Evolutionary conservation across 1,284 basidiomycete species (phyloP).

Genomic region (Farysia itapuensis): DNA sequence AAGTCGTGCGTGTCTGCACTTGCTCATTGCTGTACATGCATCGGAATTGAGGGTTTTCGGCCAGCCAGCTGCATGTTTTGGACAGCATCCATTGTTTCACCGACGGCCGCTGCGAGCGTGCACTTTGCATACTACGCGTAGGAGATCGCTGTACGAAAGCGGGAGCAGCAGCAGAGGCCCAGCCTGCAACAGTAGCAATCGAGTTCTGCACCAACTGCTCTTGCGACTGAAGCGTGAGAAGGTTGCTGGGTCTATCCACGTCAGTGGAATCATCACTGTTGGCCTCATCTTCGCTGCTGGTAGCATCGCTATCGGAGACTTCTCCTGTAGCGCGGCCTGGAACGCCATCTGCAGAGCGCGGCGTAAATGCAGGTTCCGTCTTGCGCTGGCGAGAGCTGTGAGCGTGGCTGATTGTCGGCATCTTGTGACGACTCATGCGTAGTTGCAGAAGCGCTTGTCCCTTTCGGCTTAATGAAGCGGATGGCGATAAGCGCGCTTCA

Average conservation of each 20-base stretch:
- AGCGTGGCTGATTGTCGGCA: not conserved
- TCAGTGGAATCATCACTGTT: slow-evolving; percentile 7
- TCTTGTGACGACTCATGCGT: slow-evolving; percentile 1
- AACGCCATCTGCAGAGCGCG: slow-evolving; percentile 27
- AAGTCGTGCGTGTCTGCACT: too few relatives aligned
- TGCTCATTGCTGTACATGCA: slow-evolving; percentile 11
- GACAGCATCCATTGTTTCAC: slow-evolving; percentile 16
- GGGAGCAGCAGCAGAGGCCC: too few relatives aligned
- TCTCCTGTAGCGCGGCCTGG: slow-evolving; percentile 2
- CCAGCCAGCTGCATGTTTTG: slow-evolving; percentile 18
- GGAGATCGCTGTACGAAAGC: too few relatives aligned
- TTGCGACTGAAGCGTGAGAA: too few relatives aligned
- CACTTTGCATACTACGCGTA: too few relatives aligned
- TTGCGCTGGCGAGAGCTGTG: not conserved
- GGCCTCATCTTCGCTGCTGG: slow-evolving; percentile 1
- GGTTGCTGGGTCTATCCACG: too few relatives aligned
- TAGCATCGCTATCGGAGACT: slow-evolving; percentile 6
- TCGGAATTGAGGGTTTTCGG: slow-evolving; percentile 26
- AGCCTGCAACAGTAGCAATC: too few relatives aligned
- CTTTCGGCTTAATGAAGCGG: not conserved
- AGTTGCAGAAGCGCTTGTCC: not conserved
- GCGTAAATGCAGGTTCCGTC: slow-evolving; percentile 14
- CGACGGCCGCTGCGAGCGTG: too few relatives aligned
- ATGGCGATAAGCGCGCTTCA: not conserved
- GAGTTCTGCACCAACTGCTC: too few relatives aligned